A percentile compares a stretch with the other conserved stretches of the same genome.
phyloP scores from a whole-genome alignment of 2,329 filamentous ascomycete genomes.

The Fusarium algeriense region DNA sequence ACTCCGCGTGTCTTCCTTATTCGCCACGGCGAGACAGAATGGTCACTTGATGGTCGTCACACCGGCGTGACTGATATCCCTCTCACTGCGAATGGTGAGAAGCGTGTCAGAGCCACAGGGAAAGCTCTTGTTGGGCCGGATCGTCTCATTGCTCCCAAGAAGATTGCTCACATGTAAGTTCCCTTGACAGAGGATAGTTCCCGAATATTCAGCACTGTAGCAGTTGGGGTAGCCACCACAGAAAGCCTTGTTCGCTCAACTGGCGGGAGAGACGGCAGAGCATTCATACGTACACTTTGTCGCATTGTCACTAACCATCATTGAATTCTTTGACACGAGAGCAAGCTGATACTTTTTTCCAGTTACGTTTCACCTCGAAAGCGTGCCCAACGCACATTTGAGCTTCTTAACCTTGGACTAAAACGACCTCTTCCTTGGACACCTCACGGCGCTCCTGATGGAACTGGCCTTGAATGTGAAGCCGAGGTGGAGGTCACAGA shows the following conservation, averaged over 20 bases:
- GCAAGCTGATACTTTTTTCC: conserved; percentile 14
- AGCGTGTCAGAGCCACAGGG: conserved; percentile 80
- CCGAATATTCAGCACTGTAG: background rate
- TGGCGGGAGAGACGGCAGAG: background rate
- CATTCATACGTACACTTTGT: background rate
- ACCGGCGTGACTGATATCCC: conserved; percentile 90
- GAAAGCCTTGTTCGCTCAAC: background rate
- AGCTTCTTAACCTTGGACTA: conserved; percentile 82
- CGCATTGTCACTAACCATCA: background rate
- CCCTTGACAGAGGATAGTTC: background rate
- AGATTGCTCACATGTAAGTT: conserved; percentile 83
- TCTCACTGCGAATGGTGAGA: conserved; percentile 84
- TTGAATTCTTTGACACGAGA: background rate
- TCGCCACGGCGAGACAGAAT: conserved; percentile 95
- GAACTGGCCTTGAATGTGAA: conserved; percentile 61
- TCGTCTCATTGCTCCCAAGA: conserved; percentile 83
- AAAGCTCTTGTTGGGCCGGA: conserved; percentile 86
- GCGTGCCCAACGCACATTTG: conserved; percentile 89
- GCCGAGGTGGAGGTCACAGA: conserved; percentile 76
- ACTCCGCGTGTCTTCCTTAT: conserved; percentile 83
- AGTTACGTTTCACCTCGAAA: conserved; percentile 88
- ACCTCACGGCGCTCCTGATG: conserved; percentile 55
- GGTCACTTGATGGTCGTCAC: conserved; percentile 88
- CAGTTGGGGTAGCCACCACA: background rate
- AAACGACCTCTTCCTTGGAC: conserved; percentile 78